Base-by-base conservation (phyloP, 192 early-diverging fungal species). In the Coemansia sp. region DNA sequence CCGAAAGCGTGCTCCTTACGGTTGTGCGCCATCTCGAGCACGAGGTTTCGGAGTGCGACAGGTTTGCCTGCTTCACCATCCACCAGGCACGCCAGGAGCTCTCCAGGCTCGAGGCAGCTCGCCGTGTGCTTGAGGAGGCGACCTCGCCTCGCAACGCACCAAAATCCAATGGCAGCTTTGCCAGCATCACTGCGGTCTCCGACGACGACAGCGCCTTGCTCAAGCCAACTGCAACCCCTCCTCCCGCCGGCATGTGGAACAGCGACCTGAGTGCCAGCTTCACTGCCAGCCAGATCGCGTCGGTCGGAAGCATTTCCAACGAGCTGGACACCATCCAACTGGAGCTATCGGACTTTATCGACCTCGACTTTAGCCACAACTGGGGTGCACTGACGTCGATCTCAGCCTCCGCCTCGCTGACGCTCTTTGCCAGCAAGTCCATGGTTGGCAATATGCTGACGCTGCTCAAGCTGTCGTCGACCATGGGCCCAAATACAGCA, bases 1-100 rank as follows among this genome's bases (percentile, higher is more conserved):
- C 95, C 14, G 83, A 87, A 46, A 89, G 90, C 53, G 76, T 99
- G 61, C 81, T 89, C 57, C 84, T 87, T 61, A 79, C 85, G 43
- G 87, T 91, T 84, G 79, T 87, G 10, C 83, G 88, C 40, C 76
- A 83, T 13, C 70, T 92, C 59, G 74, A 86, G 45, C 83, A 87
- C 54, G 89, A 87, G 43, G 84, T 90, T 22, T 73, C 82, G 20
- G 82, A 81, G 70, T 83, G 81, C 59, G 88, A 92, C 71, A 61
- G 70, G 23, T 79, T 86, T 48, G 84, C 89, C 19, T 74, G 67
- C 57, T 77, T 77, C 42, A 70, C 72, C n/a, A 79, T 78, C 50
- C 71, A 74, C 23, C 75, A 83, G 46, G 73, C 81, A 0, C 72
- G 62, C 46, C 50, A 57, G 59, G 65, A 74, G 58, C 65, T 83